A percentile compares a stretch with the other conserved stretches of the same genome.
Evolutionary conservation across 2,329 filamentous ascomycete genomes (phyloP).

Genomic region (Colletotrichum karsti): DNA sequence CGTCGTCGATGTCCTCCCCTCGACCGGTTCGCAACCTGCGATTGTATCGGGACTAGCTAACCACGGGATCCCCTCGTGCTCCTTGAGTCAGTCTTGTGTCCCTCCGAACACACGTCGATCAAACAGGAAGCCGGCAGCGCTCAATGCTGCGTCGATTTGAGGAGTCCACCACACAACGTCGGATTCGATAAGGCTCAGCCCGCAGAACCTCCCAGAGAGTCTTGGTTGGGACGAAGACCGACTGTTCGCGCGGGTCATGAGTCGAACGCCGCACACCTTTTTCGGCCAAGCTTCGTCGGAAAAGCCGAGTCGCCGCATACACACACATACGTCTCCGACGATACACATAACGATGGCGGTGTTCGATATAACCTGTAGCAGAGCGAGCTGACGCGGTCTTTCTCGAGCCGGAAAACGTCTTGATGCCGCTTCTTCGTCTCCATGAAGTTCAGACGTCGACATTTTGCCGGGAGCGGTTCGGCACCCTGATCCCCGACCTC

Average conservation of each 20-base stretch:
- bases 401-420: background rate
- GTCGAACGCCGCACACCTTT: background rate
- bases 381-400: background rate
- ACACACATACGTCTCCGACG: background rate
- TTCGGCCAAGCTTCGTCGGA: background rate
- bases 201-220: background rate
- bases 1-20: background rate
- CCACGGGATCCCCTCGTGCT: background rate
- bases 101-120: slow-evolving; percentile 14
- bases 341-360: background rate
- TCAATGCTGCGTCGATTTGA: slow-evolving; percentile 8
- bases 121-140: slow-evolving; percentile 6
- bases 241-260: background rate
- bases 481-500: background rate
- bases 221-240: background rate
- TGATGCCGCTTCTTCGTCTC: background rate
- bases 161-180: background rate
- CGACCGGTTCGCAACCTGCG: background rate
- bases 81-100: slow-evolving; percentile 12
- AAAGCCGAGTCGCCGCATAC: background rate
- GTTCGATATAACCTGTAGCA: background rate
- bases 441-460: background rate
- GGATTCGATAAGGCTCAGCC: slow-evolving; percentile 14
- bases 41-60: background rate
- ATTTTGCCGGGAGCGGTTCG: background rate